Conservation (phyloP, 805 yeast species). For the Lachancea thermotolerans region DNA sequence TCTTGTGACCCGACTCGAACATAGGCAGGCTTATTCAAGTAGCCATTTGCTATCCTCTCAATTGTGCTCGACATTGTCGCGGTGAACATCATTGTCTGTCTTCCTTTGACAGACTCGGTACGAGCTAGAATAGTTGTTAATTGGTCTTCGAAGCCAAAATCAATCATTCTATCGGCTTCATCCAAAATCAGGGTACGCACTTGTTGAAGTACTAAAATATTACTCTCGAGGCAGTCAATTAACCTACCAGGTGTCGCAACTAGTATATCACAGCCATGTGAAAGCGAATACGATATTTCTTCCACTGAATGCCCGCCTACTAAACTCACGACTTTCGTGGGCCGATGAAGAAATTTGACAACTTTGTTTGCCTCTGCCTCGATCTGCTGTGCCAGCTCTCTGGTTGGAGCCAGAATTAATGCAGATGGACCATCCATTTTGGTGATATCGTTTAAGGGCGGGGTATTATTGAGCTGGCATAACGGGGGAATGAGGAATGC, state of each 20-base stretch:
- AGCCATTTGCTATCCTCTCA: slow-evolving; percentile 57
- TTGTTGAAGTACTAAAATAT: slow-evolving; percentile 50
- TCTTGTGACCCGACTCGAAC: slow-evolving; percentile 65
- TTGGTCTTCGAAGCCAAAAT: slow-evolving; percentile 86
- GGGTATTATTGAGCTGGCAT: slow-evolving; percentile 43
- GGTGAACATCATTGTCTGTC: slow-evolving; percentile 82
- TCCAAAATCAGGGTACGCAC: slow-evolving; percentile 73
- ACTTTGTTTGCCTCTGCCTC: slow-evolving; percentile 57
- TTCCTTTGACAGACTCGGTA: slow-evolving; percentile 38
- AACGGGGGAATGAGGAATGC: slow-evolving; percentile 73
- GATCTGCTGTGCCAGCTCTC: slow-evolving; percentile 89
- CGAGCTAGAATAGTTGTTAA: slow-evolving; percentile 51
- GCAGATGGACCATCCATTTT: slow-evolving; percentile 64
- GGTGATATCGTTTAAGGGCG: slow-evolving; percentile 40
- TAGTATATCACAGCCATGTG: slow-evolving; percentile 62
- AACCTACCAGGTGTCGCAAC: slow-evolving; percentile 95
- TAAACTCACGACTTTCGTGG: slow-evolving; percentile 49
- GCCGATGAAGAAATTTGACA: slow-evolving; percentile 32
- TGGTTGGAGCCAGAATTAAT: slow-evolving; percentile 79
- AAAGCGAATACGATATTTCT: slow-evolving; percentile 54
- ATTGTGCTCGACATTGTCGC: slow-evolving; percentile 83
- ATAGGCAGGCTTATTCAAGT: slow-evolving; percentile 53
- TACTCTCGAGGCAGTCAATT: slow-evolving; percentile 68
- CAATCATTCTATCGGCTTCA: slow-evolving; percentile 95
- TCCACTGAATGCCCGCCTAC: slow-evolving; percentile 90